phyloP scores from a whole-genome alignment of 225 moss, liverwort and hornwort genomes.

The Straminergon stramineum region DNA sequence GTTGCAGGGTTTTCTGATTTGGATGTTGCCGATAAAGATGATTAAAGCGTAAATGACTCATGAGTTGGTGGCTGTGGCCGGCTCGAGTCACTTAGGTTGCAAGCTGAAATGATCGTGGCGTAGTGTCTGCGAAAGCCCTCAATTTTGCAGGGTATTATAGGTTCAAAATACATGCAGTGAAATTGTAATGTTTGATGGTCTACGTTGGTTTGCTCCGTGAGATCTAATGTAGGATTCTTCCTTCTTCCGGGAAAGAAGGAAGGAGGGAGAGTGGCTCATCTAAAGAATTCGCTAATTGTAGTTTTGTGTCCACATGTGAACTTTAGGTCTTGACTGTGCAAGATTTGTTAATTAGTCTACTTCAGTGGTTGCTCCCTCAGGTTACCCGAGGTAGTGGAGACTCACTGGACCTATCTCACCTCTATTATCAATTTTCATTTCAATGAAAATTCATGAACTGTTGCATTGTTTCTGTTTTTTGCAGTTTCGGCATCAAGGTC shows the following conservation, averaged over 20 bases:
- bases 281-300: neutral
- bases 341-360: neutral
- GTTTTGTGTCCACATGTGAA: neutral
- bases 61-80: neutral
- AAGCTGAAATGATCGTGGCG: neutral
- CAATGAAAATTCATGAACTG: neutral
- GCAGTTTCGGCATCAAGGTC: neutral
- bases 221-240: neutral
- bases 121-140: constrained; percentile 3
- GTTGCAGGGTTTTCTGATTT: constrained; percentile 26
- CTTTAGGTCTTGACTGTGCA: neutral
- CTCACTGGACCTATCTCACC: neutral
- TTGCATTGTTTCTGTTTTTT: neutral
- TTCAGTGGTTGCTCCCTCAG: neutral
- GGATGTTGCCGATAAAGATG: constrained; percentile 24
- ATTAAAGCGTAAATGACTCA: neutral
- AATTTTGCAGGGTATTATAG: constrained; percentile 17
- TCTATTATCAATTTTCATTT: neutral
- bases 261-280: neutral
- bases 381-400: neutral
- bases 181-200: constrained; percentile 5
- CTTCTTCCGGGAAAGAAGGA: neutral
- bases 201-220: neutral
- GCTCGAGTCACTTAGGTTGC: neutral
- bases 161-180: neutral